A percentile compares a stretch with the other conserved stretches of the same genome.
Conservation (phyloP, 1,139 yeast species). For the Yamadazyma sp. region DNA sequence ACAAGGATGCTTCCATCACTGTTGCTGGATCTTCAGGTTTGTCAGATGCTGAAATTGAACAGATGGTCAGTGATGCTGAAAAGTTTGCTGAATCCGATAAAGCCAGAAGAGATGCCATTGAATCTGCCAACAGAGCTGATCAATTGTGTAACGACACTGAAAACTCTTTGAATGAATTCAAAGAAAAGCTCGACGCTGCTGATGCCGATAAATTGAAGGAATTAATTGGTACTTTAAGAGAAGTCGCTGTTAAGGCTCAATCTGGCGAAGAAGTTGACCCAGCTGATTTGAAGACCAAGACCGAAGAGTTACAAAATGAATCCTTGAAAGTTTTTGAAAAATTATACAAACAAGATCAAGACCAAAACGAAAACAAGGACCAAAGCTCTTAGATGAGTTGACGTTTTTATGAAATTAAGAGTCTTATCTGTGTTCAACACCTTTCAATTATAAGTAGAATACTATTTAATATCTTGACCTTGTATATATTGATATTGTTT, state of each 20-base stretch:
- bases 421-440: background rate
- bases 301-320: conserved; percentile 90
- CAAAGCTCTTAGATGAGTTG: conserved; percentile 11
- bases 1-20: conserved; percentile 97
- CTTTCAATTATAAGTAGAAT: conserved; percentile 4
- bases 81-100: conserved; percentile 96
- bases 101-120: conserved; percentile 92
- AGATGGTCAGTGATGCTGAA: conserved; percentile 98
- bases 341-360: conserved; percentile 75
- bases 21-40: conserved; percentile 99
- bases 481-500: conserved; percentile 19
- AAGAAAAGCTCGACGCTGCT: conserved; percentile 85
- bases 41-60: conserved; percentile 93
- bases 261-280: conserved; percentile 86
- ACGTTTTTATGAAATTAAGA: conserved; percentile 3
- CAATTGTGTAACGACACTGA: conserved; percentile 96
- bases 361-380: conserved; percentile 25
- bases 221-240: conserved; percentile 78
- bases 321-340: conserved; percentile 94
- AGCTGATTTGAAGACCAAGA: conserved; percentile 84
- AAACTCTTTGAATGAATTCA: conserved; percentile 89
- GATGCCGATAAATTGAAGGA: conserved; percentile 85
- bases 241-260: conserved; percentile 90
- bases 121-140: conserved; percentile 95
- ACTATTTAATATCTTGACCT: conserved; percentile 7